Evolutionary conservation across 129 eudicot genomes (phyloP).

Genomic region (Flaveria robusta): DNA sequence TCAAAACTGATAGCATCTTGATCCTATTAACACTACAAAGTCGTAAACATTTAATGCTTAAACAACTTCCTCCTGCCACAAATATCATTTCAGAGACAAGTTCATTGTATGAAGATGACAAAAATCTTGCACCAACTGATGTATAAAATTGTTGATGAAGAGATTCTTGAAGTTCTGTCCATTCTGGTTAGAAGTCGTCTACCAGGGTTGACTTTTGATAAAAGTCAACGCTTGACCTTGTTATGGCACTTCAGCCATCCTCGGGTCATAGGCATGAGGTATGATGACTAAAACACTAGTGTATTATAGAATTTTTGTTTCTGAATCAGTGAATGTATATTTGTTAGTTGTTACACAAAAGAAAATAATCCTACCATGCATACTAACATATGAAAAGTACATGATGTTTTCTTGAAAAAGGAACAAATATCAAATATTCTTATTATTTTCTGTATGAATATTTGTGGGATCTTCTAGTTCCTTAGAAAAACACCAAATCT

Average conservation of each 20-base stretch:
- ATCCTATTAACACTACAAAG: conserved; percentile 79
- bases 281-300: conserved; percentile 31
- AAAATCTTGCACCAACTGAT: conserved; percentile 35
- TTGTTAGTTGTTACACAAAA: conserved; percentile 20
- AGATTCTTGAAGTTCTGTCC: conserved; percentile 10
- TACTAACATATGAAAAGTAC: conserved; percentile 34
- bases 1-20: conserved; percentile 77
- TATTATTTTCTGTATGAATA: conserved; percentile 11
- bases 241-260: conserved; percentile 11
- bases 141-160: conserved; percentile 12
- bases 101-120: conserved; percentile 22
- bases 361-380: conserved; percentile 10
- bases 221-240: conserved; percentile 5
- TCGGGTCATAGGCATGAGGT: conserved; percentile 26
- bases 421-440: neutral
- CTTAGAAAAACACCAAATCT: conserved; percentile 28
- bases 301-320: conserved; percentile 25
- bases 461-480: conserved; percentile 24
- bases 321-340: conserved; percentile 32
- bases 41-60: conserved; percentile 90
- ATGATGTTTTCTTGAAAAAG: conserved; percentile 21
- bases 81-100: conserved; percentile 40
- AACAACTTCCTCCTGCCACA: conserved; percentile 63
- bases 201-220: conserved; percentile 18
- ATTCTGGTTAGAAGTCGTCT: conserved; percentile 15